Percentiles rank a stretch among this genome's conserved stretches.
These are phyloP conservation scores for Cyphellophora europaea DNA, from an alignment of 2,329 filamentous ascomycete species.

Conservation along the genomic window DNA sequence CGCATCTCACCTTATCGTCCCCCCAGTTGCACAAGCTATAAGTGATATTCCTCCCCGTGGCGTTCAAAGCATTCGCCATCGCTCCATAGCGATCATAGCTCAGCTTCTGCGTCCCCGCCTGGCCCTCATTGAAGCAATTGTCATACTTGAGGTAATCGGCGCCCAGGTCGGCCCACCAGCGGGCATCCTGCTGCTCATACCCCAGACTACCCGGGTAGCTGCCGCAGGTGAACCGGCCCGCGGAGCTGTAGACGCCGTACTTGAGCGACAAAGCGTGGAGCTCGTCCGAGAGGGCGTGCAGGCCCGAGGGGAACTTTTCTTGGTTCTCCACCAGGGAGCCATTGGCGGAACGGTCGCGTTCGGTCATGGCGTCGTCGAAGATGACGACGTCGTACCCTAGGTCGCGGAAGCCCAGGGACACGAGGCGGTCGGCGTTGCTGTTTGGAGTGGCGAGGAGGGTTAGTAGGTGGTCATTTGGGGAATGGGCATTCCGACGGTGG, in stretches of 20 bases:
- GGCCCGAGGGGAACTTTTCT: slow-evolving; percentile 39
- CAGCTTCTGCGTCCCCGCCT: slow-evolving; percentile 37
- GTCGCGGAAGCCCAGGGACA: slow-evolving; percentile 22
- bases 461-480: too few species aligned
- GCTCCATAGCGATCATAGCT: slow-evolving; percentile 38
- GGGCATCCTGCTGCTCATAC: slow-evolving; percentile 44
- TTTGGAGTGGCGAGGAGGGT: too few species aligned
- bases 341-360: slow-evolving; percentile 31
- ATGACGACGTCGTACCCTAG: slow-evolving; percentile 43
- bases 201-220: slow-evolving; percentile 36
- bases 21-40: slow-evolving; percentile 45
- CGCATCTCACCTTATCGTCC: slow-evolving; percentile 27
- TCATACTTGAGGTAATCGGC: slow-evolving; percentile 40
- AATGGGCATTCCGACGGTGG: too few species aligned
- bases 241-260: slow-evolving; percentile 45
- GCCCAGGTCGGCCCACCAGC: slow-evolving; percentile 42
- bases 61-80: slow-evolving; percentile 40
- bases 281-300: slow-evolving; percentile 36
- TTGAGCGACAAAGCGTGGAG: slow-evolving; percentile 40
- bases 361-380: slow-evolving; percentile 45
- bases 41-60: slow-evolving; percentile 35
- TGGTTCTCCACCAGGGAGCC: slow-evolving; percentile 33
- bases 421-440: slow-evolving; percentile 11
- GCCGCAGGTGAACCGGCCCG: slow-evolving; percentile 22
- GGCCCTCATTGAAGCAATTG: slow-evolving; percentile 48